Percentiles rank a stretch among this genome's conserved stretches.
phyloP scores from a whole-genome alignment of 345 rosid species.

The Turritis glabra region DNA sequence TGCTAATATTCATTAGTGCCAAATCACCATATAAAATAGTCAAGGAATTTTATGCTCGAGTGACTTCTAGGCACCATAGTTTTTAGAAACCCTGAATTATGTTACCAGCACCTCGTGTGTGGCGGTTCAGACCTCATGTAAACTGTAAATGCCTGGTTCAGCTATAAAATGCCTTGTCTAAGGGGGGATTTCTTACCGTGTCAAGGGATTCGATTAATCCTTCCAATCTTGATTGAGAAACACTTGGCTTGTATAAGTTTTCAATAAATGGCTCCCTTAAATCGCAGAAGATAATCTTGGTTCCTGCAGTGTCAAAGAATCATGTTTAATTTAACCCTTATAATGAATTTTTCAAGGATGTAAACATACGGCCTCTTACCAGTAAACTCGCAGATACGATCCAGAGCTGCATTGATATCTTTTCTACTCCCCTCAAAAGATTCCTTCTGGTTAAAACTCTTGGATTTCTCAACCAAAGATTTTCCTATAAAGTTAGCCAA shows the following conservation, averaged over 20 bases:
- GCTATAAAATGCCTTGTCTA: background rate
- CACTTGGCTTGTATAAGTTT: conserved; percentile 75
- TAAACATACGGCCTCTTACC: conserved; percentile 48
- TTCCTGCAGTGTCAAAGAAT: conserved; percentile 58
- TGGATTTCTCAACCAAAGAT: conserved; percentile 64
- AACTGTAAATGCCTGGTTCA: conserved; percentile 9
- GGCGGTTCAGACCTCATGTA: background rate
- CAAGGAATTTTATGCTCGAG: background rate
- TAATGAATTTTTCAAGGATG: background rate
- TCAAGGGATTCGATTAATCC: conserved; percentile 82
- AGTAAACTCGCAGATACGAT: conserved; percentile 79
- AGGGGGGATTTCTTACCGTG: conserved; percentile 48
- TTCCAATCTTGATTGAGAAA: conserved; percentile 79
- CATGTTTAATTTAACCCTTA: conserved; percentile 12
- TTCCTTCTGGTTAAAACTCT: conserved; percentile 69
- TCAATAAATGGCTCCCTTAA: conserved; percentile 84
- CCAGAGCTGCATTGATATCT: conserved; percentile 86
- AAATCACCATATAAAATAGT: background rate
- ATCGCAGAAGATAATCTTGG: conserved; percentile 90
- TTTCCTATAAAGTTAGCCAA: conserved; percentile 44
- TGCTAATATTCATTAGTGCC: background rate
- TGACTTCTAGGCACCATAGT: conserved; percentile 21
- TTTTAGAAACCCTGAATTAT: background rate
- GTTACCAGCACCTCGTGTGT: background rate
- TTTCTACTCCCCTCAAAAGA: conserved; percentile 87